Evolutionary conservation across 495 filamentous ascomycete species (phyloP).

Genomic region (Trypethelium eluteriae): DNA sequence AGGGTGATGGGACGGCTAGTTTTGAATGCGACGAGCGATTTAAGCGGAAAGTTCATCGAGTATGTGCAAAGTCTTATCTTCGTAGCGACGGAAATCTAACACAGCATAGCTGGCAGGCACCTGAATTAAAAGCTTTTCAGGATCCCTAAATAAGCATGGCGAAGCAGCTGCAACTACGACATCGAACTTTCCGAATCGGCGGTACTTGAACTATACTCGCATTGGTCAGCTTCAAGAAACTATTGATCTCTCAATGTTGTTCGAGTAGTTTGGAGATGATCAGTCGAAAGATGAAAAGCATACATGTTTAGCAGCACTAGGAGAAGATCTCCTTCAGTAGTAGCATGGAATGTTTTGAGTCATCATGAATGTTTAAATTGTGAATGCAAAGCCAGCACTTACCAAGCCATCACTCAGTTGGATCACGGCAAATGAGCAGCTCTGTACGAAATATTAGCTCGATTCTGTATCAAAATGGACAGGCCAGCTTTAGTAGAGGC

Average conservation of each 20-base stretch:
- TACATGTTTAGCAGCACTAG: conserved; percentile 66
- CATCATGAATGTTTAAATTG: conserved; percentile 48
- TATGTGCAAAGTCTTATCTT: conserved; percentile 38
- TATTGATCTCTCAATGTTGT: neutral
- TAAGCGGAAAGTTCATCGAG: conserved; percentile 71
- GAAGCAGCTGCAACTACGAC: neutral
- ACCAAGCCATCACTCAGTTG: too few species aligned
- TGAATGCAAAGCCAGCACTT: neutral
- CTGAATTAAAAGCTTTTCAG: conserved; percentile 58
- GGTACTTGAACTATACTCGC: neutral
- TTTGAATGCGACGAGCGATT: conserved; percentile 50
- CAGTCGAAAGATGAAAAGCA: conserved; percentile 98
- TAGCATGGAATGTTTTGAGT: conserved; percentile 81
- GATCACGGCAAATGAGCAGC: too few species aligned
- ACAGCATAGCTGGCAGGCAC: conserved; percentile 57
- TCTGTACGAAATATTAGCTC: too few species aligned
- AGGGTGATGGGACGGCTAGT: conserved; percentile 76
- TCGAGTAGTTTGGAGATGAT: conserved; percentile 30
- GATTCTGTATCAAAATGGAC: neutral
- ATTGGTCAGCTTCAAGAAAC: neutral
- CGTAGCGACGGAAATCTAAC: neutral
- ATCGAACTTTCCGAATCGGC: neutral
- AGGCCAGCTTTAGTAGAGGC: neutral
- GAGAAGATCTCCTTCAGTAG: conserved; percentile 59
- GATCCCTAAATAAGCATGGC: conserved; percentile 18